Base-by-base conservation (phyloP, 768 basidiomycete genomes). In the Trametes coccinea region DNA sequence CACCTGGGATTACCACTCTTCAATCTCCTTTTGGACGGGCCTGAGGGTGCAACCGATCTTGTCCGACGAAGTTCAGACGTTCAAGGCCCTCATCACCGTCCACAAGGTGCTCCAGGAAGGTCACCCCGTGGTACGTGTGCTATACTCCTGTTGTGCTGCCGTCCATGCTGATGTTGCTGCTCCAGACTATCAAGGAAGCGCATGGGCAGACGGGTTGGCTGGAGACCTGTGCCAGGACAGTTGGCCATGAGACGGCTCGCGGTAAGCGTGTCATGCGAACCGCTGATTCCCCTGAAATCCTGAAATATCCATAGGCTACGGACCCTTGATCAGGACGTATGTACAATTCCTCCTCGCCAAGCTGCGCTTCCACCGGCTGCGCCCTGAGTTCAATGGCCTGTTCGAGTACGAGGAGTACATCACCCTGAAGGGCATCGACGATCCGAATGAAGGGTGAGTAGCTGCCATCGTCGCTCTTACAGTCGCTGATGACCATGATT, bases 331-430 rank as follows among this genome's bases (percentile, higher is more conserved):
- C 72, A 88, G 88, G 67, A 95, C 94, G 37, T 98, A 99, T 71
- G 96, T 98, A 10, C 90, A 95, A 65, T 97, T 97, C 74, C 87
- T 98, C 56, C 79, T 98, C 53, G 90, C 95, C 16, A 99, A 99
- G 74, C 85, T 99, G 44, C 84, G 95, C 44, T 98, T 98, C 75
- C 97, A 98, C 75, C 90, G 93, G 30, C 80, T 96, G 44, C 87
- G 97, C 69, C 92, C 93, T 2, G 97, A 98, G 73, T 99, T 99
- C 79, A 98, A 98, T 75, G 97, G 97, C 29, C 77, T 99, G 5
- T 99, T 99, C 71, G 97, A 99, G 75, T 99, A 99, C 69, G 95
- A 98, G 71, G 97, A 99, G 75, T 99, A 99, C 72, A 87, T 99
- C 66, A 93, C 93, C 27, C 78, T 99, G 70, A 96, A 97, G 75